Evolutionary conservation across 176 grass and related monocot genomes (phyloP), one percentile per base, ranked within the genome.

Genomic region (Aegilops speltoides): DNA sequence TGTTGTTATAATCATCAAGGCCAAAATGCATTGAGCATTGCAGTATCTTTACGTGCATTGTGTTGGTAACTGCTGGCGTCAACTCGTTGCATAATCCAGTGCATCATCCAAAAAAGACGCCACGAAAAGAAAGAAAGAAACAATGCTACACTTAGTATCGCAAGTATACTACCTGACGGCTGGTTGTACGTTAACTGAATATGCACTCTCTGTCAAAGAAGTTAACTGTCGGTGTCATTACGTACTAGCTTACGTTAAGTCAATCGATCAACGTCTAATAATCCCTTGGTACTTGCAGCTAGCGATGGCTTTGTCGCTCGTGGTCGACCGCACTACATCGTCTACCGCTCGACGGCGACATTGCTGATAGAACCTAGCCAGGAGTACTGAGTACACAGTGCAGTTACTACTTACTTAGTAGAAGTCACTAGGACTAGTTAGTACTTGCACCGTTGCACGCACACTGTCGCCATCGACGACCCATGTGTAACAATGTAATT

Each of bases 141-240:
- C 2, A 59, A 59, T 22, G 17, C 7, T 2, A 17, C 46, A 48
- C 43, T 46, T 13, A 14, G 43, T 46, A 52, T 52, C 2, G 52
- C 6, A 50, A 0, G 38, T 10, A 41, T 0, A 56, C 52, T 57
- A 20, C 0, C 22, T 78, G 73, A 78, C 26, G 69, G n/a, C 22
- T 37, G 14, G 23, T 52, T 2, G 5, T 17, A 10, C 2, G 23
- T 64, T 82, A 59, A 36, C 46, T 75, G 85, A 71, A 52, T 20
- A 2, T 15, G 8, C 75, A 76, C 4, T 76, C 73, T 60, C 48
- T 79, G 14, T 54, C 10, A 22, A 16, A 82, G 19, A 0, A n/a
- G 25, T 73, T 64, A 24, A 89, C 40, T 89, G 76, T 84, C 82
- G 31, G 14, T 19, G 32, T 74, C 82, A 46, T 26, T 4, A 46